Evolutionary conservation across 208 protist species (phyloP).

Genomic region (Tetramitus jugosus): DNA sequence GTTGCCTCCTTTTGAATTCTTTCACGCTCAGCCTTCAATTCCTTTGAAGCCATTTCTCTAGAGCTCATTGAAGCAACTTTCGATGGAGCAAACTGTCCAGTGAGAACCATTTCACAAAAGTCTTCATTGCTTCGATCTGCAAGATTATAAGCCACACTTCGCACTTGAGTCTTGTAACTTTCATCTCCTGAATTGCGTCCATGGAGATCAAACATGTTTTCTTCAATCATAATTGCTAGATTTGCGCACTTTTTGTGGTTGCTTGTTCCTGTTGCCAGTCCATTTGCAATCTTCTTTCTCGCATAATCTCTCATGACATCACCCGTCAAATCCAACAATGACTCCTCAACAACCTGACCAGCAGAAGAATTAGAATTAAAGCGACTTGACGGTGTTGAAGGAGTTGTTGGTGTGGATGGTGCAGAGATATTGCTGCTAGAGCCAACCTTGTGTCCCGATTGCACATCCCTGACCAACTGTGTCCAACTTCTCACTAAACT

Average conservation of each 20-base stretch:
- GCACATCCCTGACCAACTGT: not conserved
- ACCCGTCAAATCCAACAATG: not conserved
- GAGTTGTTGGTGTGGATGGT: not conserved
- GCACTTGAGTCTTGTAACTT: constrained; percentile 8
- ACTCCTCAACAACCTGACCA: not conserved
- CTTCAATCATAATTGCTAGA: constrained; percentile 24
- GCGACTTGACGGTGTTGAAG: not conserved
- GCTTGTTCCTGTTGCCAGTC: not conserved
- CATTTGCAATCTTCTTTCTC: not conserved
- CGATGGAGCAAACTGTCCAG: not conserved
- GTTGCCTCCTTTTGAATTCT: not conserved
- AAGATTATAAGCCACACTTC: constrained; percentile 18
- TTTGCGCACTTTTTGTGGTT: not conserved
- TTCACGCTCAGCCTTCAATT: not conserved
- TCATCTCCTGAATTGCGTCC: not conserved
- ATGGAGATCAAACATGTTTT: not conserved
- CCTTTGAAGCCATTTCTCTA: constrained; percentile 9
- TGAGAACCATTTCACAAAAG: constrained; percentile 12
- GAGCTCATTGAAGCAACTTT: constrained; percentile 11
- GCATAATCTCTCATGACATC: not conserved
- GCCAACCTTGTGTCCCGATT: not conserved
- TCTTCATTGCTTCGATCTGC: constrained; percentile 15
- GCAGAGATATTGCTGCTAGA: not conserved
- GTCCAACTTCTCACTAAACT: not conserved
- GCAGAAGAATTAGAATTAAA: not conserved